Evolutionary conservation across 495 filamentous ascomycete species (phyloP).

Genomic region (Trichocladium antarcticum): DNA sequence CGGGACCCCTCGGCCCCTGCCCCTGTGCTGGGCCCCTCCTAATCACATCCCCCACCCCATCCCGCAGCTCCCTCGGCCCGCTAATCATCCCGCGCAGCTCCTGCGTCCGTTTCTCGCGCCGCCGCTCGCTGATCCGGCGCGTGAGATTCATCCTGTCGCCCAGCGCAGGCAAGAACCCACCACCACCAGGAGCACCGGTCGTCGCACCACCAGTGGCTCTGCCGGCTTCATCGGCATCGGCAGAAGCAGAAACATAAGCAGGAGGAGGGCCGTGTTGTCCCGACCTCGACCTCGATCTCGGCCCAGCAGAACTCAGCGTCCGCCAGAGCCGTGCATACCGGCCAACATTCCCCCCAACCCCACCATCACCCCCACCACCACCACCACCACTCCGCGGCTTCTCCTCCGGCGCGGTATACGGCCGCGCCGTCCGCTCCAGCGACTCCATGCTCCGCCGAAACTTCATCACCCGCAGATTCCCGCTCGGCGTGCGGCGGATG

Average conservation of each 20-base stretch:
- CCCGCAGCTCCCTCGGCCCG: conserved; percentile 37
- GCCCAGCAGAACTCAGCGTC: background rate
- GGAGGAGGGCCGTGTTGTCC: too few relatives aligned
- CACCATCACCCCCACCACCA: too few relatives aligned
- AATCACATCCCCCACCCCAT: conserved; percentile 44
- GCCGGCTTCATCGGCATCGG: background rate
- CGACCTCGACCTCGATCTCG: background rate
- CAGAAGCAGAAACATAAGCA: too few relatives aligned
- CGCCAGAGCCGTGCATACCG: background rate
- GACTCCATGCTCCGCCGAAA: conserved; percentile 33
- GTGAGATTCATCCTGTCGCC: conserved; percentile 37
- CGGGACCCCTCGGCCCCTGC: background rate
- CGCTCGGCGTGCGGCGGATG: conserved; percentile 39
- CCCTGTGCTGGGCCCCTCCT: conserved; percentile 20
- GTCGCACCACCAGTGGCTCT: background rate
- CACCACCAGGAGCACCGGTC: background rate
- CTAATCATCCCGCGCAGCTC: conserved; percentile 58
- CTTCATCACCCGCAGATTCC: conserved; percentile 41
- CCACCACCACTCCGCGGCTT: background rate
- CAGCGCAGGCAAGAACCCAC: conserved; percentile 24
- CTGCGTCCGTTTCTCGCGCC: conserved; percentile 54
- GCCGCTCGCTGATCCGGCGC: conserved; percentile 47
- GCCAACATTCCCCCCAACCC: background rate
- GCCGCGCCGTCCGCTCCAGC: conserved; percentile 2
- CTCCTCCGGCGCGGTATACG: too few relatives aligned